Percentiles rank a stretch among this genome's conserved stretches.
These are phyloP conservation scores for Scolecobasidium constrictum DNA, from an alignment of 2,329 filamentous ascomycete species.

Conservation along the genomic window DNA sequence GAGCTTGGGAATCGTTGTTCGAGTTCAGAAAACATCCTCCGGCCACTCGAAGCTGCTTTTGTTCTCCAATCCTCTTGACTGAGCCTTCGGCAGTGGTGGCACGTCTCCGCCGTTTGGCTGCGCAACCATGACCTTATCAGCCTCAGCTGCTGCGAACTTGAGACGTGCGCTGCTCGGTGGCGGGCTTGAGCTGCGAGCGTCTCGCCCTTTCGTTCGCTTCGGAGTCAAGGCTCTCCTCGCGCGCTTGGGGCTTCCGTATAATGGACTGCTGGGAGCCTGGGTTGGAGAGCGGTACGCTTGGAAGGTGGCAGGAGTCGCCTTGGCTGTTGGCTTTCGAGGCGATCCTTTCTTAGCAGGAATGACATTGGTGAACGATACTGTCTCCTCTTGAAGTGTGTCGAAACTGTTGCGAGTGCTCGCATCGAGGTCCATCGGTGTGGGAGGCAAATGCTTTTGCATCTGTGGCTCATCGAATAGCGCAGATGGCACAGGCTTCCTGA, in stretches of 20 bases:
- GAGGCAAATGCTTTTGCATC: neutral
- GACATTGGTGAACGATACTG: neutral
- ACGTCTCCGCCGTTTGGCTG: constrained; percentile 8
- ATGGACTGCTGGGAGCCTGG: no score
- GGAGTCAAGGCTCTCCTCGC: constrained; percentile 1
- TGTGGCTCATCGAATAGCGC: neutral
- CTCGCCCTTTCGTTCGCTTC: neutral
- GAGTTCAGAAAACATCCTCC: constrained; percentile 10
- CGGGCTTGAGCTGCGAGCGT: neutral
- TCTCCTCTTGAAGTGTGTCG: constrained; percentile 6
- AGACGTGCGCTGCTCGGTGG: constrained; percentile 1
- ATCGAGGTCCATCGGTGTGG: neutral
- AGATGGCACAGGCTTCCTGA: neutral
- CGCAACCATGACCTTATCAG: neutral
- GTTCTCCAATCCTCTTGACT: constrained; percentile 2
- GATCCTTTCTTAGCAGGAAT: constrained; percentile 1
- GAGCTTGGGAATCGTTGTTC: no score
- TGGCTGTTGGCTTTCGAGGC: neutral
- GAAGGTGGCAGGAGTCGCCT: constrained; percentile 6
- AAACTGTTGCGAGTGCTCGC: constrained; percentile 1
- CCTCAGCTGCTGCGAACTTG: neutral
- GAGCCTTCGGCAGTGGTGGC: constrained; percentile 1
- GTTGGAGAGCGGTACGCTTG: no score
- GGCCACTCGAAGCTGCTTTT: constrained; percentile 9
- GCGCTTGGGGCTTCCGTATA: neutral